These are phyloP conservation scores for Clarireedia homoeocarpa DNA, from an alignment of 2,329 filamentous ascomycete genomes.

Conservation along the genomic window DNA sequence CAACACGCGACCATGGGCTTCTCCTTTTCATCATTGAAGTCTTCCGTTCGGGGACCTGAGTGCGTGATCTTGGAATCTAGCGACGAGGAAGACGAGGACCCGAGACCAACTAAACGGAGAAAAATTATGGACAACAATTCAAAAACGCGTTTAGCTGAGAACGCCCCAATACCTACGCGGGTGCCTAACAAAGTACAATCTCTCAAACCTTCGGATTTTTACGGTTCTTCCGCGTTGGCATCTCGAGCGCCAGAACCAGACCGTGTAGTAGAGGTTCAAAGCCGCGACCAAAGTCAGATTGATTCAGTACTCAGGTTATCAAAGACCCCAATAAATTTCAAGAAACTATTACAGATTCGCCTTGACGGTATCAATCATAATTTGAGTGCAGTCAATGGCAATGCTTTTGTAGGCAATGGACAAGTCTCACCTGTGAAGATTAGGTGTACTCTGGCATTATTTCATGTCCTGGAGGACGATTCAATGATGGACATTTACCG, in stretches of 20 bases:
- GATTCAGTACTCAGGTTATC: constrained; percentile 8
- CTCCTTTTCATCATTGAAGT: constrained; percentile 13
- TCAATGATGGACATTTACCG: constrained; percentile 6
- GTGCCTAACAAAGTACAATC: constrained; percentile 8
- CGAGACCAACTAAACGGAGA: constrained; percentile 21
- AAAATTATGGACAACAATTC: constrained; percentile 4
- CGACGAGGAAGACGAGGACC: constrained; percentile 21
- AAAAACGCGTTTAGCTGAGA: constrained; percentile 4
- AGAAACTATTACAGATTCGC: constrained; percentile 19
- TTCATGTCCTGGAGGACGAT: constrained; percentile 16
- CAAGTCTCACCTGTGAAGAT: constrained; percentile 13
- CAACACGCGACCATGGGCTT: constrained; percentile 18
- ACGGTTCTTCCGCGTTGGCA: constrained; percentile 5
- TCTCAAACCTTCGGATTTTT: constrained; percentile 17
- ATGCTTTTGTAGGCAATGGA: background rate
- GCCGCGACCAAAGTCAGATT: background rate
- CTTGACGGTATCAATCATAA: constrained; percentile 13
- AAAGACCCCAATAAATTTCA: constrained; percentile 13
- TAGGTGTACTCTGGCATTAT: constrained; percentile 17
- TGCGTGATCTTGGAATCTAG: constrained; percentile 9
- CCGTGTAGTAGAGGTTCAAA: background rate
- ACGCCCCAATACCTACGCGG: constrained; percentile 3
- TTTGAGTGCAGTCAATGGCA: background rate
- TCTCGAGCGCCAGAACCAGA: background rate
- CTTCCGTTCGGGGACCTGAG: constrained; percentile 3